Evolutionary conservation across 2,329 filamentous ascomycete genomes (phyloP).

Genomic region (Colletotrichum liaoningense): DNA sequence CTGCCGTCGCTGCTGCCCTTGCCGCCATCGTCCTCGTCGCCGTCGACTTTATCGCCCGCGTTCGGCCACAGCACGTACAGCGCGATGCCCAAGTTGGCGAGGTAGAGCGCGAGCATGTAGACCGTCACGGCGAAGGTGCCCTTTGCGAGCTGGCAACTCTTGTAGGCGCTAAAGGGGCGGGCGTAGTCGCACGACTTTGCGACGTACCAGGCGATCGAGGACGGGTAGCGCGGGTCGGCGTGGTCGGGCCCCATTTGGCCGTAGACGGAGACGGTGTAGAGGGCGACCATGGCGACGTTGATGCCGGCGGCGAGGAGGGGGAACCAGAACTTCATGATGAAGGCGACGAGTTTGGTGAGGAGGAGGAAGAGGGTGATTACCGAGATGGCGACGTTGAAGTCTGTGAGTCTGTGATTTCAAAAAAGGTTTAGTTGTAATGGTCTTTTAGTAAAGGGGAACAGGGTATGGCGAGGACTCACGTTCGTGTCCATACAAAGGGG

Average conservation of each 20-base stretch:
- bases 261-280: slow-evolving; percentile 75
- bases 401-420: slow-evolving; percentile 67
- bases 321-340: slow-evolving; percentile 77
- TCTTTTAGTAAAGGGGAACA: not conserved
- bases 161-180: slow-evolving; percentile 60
- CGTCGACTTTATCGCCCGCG: slow-evolving; percentile 62
- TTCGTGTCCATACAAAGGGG: slow-evolving; percentile 79
- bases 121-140: slow-evolving; percentile 72
- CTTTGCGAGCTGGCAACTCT: slow-evolving; percentile 76
- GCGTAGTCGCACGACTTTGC: slow-evolving; percentile 75
- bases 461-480: slow-evolving; percentile 62
- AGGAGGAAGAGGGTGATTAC: slow-evolving; percentile 82
- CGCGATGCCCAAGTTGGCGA: slow-evolving; percentile 68
- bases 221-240: slow-evolving; percentile 71
- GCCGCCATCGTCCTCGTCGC: slow-evolving; percentile 49
- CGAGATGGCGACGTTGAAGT: slow-evolving; percentile 82
- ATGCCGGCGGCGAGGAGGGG: slow-evolving; percentile 72
- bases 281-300: slow-evolving; percentile 66
- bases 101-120: slow-evolving; percentile 74
- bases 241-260: slow-evolving; percentile 81
- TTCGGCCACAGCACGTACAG: slow-evolving; percentile 70
- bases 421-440: too few species aligned
- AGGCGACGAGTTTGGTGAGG: slow-evolving; percentile 75
- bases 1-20: slow-evolving; percentile 48
- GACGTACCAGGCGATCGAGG: slow-evolving; percentile 79